Base-by-base conservation (phyloP, 1,284 basidiomycete species). In the Butyriboletus appendiculatus region DNA sequence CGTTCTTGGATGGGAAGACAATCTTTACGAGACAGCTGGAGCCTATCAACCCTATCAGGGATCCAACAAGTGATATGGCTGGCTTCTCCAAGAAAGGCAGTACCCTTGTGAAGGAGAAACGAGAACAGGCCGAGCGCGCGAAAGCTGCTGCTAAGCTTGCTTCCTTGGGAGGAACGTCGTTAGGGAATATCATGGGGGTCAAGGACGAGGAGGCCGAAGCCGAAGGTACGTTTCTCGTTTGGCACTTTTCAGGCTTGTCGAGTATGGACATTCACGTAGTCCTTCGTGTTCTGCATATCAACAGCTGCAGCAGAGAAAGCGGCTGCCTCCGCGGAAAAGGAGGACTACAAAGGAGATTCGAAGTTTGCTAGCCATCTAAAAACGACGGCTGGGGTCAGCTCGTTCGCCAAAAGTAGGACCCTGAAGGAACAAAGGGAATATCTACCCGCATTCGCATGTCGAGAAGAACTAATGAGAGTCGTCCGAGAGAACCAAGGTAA, bases 181-280 rank as follows among this genome's bases (percentile, higher is more conserved):
- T 99, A 9, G 97, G 97, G 15, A 99, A 99, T 71, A 90, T 99
- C 59, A 94, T 98, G 84, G 97, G 97, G 22, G 94, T 99, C 30
- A 93, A 92, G 71, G 94, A 98, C 59, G 94, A 97, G 64, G 94
- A 96, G 50, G 92, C 87, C 5, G 90, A 88, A 62, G 88, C 88
- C 22, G 88, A 91, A 74, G 88, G 87, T 90, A 74, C 72, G 88
- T 79, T 53, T 55, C 62, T 52, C 52, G 62, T 61, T 61, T 50
- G 53, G 38, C 30, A 50, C 47, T 14, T 50, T 57, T 45, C 40
- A 40, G 49, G 56, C 42, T 70, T 64, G 71, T 76, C 75, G 78
- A 76, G 79, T 81, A 24, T 86, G 80, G 81, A 82, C 85, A 86
- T 88, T 91, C 86, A 90, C 84, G 76, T 78, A 86, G 83, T 75